Conservation (phyloP, 73 alveolate genomes). For the Paramecium sonneborni region DNA sequence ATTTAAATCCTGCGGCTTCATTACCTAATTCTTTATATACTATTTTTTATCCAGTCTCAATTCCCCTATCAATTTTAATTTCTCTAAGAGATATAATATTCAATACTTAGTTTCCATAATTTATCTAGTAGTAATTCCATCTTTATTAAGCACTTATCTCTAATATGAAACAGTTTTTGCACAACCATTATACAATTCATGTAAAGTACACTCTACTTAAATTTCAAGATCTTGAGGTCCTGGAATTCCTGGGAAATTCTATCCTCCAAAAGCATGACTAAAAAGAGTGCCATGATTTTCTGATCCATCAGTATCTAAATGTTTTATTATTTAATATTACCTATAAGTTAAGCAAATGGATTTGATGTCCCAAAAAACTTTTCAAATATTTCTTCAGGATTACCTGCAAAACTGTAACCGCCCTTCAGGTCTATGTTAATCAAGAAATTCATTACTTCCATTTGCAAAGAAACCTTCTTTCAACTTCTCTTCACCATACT, state of each 20-base stretch:
- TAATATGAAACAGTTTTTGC: constrained; percentile 76
- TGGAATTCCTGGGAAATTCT: constrained; percentile 60
- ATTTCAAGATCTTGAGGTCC: constrained; percentile 73
- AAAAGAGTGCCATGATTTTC: constrained; percentile 78
- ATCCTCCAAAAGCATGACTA: constrained; percentile 82
- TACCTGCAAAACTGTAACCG: constrained; percentile 92
- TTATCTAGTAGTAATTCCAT: constrained; percentile 80
- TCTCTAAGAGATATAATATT: constrained; percentile 17
- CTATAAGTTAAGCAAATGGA: constrained; percentile 84
- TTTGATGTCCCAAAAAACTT: constrained; percentile 93
- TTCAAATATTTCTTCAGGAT: constrained; percentile 95
- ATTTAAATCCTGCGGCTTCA: constrained; percentile 74
- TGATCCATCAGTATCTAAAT: constrained; percentile 57
- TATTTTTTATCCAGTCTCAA: constrained; percentile 76
- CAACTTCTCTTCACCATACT: constrained; percentile 89
- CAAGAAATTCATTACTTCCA: constrained; percentile 28
- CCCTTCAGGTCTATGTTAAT: constrained; percentile 71
- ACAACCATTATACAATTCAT: constrained; percentile 89
- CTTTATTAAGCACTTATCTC: constrained; percentile 77
- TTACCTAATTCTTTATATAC: constrained; percentile 84
- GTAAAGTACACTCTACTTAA: constrained; percentile 79
- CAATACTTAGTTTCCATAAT: constrained; percentile 66
- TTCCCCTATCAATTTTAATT: constrained; percentile 88
- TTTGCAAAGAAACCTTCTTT: constrained; percentile 89
- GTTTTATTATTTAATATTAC: background rate